Evolutionary conservation across 108 stramenopile genomes (phyloP).

Genomic region (Tribonema minus): DNA sequence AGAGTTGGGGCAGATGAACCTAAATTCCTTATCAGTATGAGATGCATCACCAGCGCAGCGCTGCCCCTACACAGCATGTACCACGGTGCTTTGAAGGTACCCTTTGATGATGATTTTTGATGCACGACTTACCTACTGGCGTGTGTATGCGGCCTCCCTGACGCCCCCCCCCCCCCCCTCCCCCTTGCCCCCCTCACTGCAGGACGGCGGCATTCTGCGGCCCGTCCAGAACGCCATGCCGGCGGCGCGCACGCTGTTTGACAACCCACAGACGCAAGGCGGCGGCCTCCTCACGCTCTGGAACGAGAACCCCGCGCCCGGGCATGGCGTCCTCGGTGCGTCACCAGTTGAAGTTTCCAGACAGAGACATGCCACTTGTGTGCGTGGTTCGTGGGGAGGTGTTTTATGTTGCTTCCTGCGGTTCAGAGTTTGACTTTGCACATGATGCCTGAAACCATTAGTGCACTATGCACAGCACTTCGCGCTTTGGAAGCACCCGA

Average conservation of each 20-base stretch:
- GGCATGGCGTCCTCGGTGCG: slow-evolving; percentile 15
- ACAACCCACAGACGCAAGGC: background rate
- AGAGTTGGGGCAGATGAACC: too few species aligned
- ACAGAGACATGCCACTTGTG: background rate
- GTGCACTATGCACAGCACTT: background rate
- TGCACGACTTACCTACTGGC: too few species aligned
- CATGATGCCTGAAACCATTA: background rate
- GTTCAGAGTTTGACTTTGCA: background rate
- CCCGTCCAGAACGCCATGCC: slow-evolving; percentile 8
- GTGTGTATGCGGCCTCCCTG: too few species aligned
- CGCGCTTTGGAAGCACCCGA: background rate
- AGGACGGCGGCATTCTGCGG: slow-evolving; percentile 14
- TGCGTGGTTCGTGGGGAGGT: background rate
- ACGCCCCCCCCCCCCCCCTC: too few species aligned
- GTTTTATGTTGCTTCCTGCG: background rate
- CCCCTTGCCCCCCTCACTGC: too few species aligned
- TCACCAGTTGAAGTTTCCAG: too few species aligned
- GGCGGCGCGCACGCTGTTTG: background rate
- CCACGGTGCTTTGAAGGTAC: too few species aligned
- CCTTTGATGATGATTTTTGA: too few species aligned
- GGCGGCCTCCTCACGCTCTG: slow-evolving; percentile 5
- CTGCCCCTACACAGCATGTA: too few species aligned
- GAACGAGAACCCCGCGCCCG: slow-evolving; percentile 7
- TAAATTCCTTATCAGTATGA: too few species aligned
- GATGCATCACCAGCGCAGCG: too few species aligned